A percentile compares a stretch with the other conserved stretches of the same genome.
phyloP scores from a whole-genome alignment of 176 grass and related monocot genomes.

The Musa itinerans region DNA sequence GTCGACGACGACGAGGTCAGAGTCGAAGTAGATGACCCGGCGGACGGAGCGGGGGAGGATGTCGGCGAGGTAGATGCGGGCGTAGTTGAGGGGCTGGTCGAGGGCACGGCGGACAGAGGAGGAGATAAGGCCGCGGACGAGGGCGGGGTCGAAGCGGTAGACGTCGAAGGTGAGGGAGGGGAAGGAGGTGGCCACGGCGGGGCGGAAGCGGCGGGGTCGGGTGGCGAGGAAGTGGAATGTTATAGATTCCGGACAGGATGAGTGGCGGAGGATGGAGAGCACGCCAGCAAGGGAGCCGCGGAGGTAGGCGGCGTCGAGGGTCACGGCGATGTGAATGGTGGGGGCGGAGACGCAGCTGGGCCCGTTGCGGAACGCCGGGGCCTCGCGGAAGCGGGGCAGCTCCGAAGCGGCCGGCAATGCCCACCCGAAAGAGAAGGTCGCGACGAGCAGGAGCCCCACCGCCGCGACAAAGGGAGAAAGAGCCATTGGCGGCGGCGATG shows the following conservation, averaged over 20 bases:
- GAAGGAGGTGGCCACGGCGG: constrained; percentile 54
- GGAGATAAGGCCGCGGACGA: constrained; percentile 80
- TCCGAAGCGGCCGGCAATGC: constrained; percentile 9
- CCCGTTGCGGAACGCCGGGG: constrained; percentile 80
- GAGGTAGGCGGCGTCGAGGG: constrained; percentile 76
- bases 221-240: constrained; percentile 74
- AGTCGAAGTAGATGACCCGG: constrained; percentile 88
- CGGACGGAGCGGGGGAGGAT: constrained; percentile 51
- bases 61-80: constrained; percentile 86
- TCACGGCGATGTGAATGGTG: constrained; percentile 88
- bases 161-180: constrained; percentile 55
- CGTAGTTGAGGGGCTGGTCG: constrained; percentile 94
- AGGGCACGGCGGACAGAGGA: constrained; percentile 80
- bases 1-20: constrained; percentile 81
- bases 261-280: constrained; percentile 76
- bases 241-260: constrained; percentile 76
- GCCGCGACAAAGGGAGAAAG: background rate
- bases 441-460: background rate
- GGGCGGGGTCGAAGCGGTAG: constrained; percentile 68
- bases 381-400: constrained; percentile 65
- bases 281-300: constrained; percentile 80
- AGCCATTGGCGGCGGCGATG: no score
- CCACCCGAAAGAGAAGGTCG: background rate
- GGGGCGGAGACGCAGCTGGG: constrained; percentile 33
- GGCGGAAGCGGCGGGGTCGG: constrained; percentile 42